Percentiles rank a stretch among this genome's conserved stretches.
Evolutionary conservation across 83 land plant genomes (phyloP).

Genomic region (Picea abies): DNA sequence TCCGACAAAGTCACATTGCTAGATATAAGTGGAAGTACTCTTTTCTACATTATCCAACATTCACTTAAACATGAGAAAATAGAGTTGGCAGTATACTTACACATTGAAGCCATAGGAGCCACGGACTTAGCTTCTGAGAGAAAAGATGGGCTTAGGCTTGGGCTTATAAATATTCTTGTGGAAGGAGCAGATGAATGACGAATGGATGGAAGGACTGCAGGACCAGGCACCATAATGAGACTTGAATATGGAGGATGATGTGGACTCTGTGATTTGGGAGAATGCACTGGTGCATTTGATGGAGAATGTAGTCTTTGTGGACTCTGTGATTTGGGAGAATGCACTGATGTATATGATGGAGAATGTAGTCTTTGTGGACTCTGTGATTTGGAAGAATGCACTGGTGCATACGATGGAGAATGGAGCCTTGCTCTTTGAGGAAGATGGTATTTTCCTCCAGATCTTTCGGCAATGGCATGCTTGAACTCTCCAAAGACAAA

Average conservation of each 20-base stretch:
- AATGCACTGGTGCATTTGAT: background rate
- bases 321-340: no score
- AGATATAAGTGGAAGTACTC: background rate
- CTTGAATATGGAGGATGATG: background rate
- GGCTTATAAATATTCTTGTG: background rate
- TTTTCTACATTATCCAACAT: background rate
- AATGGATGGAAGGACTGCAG: background rate
- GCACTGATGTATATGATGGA: no score
- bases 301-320: no score
- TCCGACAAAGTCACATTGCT: background rate
- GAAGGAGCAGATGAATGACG: background rate
- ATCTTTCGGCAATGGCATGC: background rate
- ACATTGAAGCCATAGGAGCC: background rate
- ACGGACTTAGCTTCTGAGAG: background rate
- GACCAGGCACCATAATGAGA: background rate
- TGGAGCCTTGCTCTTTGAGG: background rate
- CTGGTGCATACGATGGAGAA: no score
- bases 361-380: no score
- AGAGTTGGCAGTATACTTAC: background rate
- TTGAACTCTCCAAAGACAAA: background rate
- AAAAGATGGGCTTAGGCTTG: background rate
- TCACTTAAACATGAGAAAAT: background rate
- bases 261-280: background rate
- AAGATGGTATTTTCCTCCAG: background rate
- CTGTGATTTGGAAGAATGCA: no score